A percentile compares a stretch with the other conserved stretches of the same genome.
These are phyloP conservation scores for Pythium pyrilobum DNA, from an alignment of 352 stramenopile genomes.

Conservation along the genomic window DNA sequence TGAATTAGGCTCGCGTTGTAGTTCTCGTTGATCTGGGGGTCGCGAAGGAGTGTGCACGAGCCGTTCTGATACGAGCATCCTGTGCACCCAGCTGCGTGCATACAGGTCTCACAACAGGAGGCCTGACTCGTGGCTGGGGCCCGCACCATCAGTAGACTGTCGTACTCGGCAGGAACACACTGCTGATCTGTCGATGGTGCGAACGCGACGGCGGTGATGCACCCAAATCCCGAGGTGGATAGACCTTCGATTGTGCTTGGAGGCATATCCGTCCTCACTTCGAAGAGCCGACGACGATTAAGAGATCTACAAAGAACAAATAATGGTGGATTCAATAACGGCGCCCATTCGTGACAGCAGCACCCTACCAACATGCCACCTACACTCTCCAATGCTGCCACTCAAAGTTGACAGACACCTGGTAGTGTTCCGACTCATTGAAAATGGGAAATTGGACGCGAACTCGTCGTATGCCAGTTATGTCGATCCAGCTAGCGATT, in stretches of 20 bases:
- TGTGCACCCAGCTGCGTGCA: conserved; percentile 3
- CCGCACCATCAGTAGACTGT: conserved; percentile 2
- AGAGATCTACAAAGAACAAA: conserved; percentile 1
- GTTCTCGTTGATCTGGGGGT: not conserved
- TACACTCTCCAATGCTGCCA: conserved; percentile 9
- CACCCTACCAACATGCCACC: too few species aligned
- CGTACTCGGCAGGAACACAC: not conserved
- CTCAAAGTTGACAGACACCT: not conserved
- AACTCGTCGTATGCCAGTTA: not conserved
- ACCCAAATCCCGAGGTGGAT: conserved; percentile 7
- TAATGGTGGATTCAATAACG: not conserved
- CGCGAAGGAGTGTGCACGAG: conserved; percentile 11
- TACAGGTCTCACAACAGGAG: conserved; percentile 14
- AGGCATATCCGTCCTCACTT: not conserved
- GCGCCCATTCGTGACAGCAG: not conserved
- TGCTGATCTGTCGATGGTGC: not conserved
- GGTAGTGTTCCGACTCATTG: not conserved
- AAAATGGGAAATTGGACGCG: not conserved
- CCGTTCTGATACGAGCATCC: conserved; percentile 7
- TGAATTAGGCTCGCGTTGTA: not conserved
- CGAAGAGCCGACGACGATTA: conserved; percentile 2
- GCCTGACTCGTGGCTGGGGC: not conserved
- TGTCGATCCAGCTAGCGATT: not conserved
- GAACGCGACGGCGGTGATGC: conserved; percentile 13
- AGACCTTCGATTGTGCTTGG: not conserved